phyloP scores from a whole-genome alignment of 345 rosid genomes.

The Eucalyptus marginata region DNA sequence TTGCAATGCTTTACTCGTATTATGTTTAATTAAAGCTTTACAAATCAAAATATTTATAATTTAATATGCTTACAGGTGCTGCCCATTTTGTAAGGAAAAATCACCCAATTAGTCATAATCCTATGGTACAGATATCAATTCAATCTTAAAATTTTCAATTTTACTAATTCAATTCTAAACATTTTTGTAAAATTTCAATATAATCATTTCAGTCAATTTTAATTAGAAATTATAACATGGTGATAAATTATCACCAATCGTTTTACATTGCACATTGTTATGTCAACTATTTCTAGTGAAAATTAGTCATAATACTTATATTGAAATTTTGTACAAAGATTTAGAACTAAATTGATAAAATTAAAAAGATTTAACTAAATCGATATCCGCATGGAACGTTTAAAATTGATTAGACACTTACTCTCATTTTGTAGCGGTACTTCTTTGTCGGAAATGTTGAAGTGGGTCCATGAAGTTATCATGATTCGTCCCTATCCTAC shows the following conservation, averaged over 20 bases:
- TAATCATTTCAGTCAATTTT: no score
- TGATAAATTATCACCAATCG: fast-evolving
- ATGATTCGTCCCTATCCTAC: neutral
- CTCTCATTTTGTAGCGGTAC: neutral
- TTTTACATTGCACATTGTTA: no score
- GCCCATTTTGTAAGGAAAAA: neutral
- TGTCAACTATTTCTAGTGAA: no score
- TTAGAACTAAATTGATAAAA: no score
- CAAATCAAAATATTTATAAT: neutral
- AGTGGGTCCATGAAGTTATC: neutral
- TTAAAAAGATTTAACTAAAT: no score
- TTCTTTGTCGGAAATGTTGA: neutral
- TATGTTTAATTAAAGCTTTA: neutral
- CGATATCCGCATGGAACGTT: neutral
- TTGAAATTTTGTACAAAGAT: no score
- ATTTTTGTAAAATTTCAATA: no score
- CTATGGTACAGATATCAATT: neutral
- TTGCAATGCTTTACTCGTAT: neutral
- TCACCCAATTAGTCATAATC: neutral
- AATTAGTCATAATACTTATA: no score
- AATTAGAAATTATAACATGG: fast-evolving
- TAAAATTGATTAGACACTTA: neutral
- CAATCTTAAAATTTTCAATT: fast-evolving
- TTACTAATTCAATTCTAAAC: no score
- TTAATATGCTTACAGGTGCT: neutral